Evolutionary conservation across 495 filamentous ascomycete genomes (phyloP).

Genomic region (Oleoguttula mirabilis): DNA sequence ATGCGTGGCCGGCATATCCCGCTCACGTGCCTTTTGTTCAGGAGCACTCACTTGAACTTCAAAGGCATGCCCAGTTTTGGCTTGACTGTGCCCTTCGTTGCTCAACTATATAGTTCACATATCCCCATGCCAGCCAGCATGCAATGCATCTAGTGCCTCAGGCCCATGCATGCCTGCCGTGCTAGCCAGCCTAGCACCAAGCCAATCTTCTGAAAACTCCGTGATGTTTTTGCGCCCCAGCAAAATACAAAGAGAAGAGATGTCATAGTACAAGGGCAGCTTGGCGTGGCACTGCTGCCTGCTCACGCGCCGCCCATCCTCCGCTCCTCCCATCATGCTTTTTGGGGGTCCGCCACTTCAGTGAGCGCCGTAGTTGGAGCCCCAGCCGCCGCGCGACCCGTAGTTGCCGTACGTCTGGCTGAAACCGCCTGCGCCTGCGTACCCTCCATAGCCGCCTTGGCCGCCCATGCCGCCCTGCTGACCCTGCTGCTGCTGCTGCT

Average conservation of each 20-base stretch:
- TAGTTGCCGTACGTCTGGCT: slow-evolving; percentile 15
- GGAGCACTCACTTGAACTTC: too few relatives aligned
- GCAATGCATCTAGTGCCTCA: background rate
- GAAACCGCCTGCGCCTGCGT: slow-evolving; percentile 13
- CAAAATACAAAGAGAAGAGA: background rate
- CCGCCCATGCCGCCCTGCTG: slow-evolving; percentile 12
- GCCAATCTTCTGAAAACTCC: too few relatives aligned
- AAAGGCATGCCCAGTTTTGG: too few relatives aligned
- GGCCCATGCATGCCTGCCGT: too few relatives aligned
- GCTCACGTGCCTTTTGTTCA: too few relatives aligned
- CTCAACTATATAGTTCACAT: background rate
- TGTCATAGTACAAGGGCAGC: background rate
- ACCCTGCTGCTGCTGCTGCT: too few relatives aligned
- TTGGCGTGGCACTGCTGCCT: too few relatives aligned
- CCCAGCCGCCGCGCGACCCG: slow-evolving; percentile 17
- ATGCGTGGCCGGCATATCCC: too few relatives aligned
- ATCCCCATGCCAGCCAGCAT: background rate
- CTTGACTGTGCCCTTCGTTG: too few relatives aligned
- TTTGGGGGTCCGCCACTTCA: too few relatives aligned
- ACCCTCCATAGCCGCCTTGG: slow-evolving; percentile 18
- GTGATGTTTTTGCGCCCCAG: too few relatives aligned
- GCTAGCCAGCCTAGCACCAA: background rate
- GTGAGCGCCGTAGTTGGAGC: slow-evolving; percentile 18
- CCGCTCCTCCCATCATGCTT: too few relatives aligned
- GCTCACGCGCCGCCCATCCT: background rate